Conservation (phyloP, 2,329 filamentous ascomycete genomes). For the Acephala macrosclerotiorum region DNA sequence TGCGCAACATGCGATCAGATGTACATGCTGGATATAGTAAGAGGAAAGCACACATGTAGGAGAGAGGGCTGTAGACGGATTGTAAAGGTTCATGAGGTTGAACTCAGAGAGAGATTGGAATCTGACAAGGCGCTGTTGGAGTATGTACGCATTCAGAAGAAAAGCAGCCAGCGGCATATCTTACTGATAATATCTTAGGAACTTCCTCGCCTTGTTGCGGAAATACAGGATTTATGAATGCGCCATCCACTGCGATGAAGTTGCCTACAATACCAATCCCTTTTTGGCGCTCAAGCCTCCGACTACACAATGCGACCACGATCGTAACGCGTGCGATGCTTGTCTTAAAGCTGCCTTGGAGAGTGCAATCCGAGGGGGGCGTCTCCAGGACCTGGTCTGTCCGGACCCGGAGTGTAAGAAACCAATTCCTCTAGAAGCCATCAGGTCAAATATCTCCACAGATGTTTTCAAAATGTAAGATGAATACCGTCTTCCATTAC, state of each 20-base stretch:
- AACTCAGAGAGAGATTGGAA: too few relatives aligned
- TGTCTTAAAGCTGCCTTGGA: conserved; percentile 16
- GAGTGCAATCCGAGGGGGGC: conserved; percentile 15
- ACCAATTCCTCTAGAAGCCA: background rate
- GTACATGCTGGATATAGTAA: conserved; percentile 20
- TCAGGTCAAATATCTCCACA: conserved; percentile 2
- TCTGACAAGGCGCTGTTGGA: background rate
- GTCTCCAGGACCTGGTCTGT: conserved; percentile 15
- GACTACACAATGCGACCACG: conserved; percentile 18
- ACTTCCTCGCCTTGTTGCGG: background rate
- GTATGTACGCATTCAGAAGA: too few relatives aligned
- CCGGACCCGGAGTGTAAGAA: conserved; percentile 18
- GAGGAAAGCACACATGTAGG: conserved; percentile 18
- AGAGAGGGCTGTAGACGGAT: conserved; percentile 17
- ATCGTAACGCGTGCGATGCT: conserved; percentile 20
- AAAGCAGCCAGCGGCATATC: too few relatives aligned
- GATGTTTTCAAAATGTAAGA: conserved; percentile 22
- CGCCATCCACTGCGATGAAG: conserved; percentile 18
- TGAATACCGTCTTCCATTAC: too few relatives aligned
- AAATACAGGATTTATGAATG: conserved; percentile 19
- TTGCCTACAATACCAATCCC: background rate
- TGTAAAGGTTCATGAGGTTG: conserved; percentile 7
- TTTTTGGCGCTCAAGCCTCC: conserved; percentile 5
- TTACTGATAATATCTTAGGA: background rate
- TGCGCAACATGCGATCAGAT: conserved; percentile 23